Evolutionary conservation across 2,329 filamentous ascomycete species (phyloP).

Genomic region (Cyphellophora attinorum): DNA sequence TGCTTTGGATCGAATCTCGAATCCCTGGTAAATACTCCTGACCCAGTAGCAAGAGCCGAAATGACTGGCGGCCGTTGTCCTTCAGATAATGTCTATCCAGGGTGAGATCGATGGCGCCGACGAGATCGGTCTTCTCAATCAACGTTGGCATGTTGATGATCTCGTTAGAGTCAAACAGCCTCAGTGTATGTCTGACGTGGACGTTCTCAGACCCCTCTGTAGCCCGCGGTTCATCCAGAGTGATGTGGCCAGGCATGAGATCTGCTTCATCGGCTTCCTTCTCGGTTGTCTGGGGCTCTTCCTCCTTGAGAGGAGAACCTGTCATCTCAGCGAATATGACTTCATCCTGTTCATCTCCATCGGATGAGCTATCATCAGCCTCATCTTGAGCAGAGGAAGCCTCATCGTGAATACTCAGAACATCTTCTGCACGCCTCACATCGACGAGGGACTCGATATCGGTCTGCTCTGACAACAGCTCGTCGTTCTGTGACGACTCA

Average conservation of each 20-base stretch:
- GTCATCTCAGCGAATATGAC: background rate
- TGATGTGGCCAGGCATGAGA: constrained; percentile 1
- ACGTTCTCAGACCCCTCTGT: constrained; percentile 30
- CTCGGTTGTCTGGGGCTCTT: too few species aligned
- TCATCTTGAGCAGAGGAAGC: constrained; percentile 26
- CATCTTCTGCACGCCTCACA: constrained; percentile 32
- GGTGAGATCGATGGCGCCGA: constrained; percentile 23
- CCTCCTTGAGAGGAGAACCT: too few species aligned
- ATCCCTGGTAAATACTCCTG: constrained; percentile 27
- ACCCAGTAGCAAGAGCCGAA: constrained; percentile 36
- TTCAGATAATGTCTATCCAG: constrained; percentile 36
- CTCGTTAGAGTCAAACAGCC: constrained; percentile 24
- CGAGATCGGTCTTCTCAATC: background rate
- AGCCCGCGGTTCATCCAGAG: constrained; percentile 23
- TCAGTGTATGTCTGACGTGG: constrained; percentile 33
- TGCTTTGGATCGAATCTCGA: constrained; percentile 33
- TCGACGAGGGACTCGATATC: constrained; percentile 34
- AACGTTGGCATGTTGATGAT: constrained; percentile 3
- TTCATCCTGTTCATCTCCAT: constrained; percentile 14
- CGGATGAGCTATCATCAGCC: constrained; percentile 22
- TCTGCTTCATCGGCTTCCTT: too few species aligned
- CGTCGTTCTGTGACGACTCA: constrained; percentile 35
- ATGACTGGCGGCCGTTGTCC: constrained; percentile 27
- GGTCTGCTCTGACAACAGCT: constrained; percentile 33
- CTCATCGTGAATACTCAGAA: constrained; percentile 32